A percentile compares a stretch with the other conserved stretches of the same genome.
phyloP scores from a whole-genome alignment of 2,329 filamentous ascomycete genomes.

The Sclerotinia subarctica region DNA sequence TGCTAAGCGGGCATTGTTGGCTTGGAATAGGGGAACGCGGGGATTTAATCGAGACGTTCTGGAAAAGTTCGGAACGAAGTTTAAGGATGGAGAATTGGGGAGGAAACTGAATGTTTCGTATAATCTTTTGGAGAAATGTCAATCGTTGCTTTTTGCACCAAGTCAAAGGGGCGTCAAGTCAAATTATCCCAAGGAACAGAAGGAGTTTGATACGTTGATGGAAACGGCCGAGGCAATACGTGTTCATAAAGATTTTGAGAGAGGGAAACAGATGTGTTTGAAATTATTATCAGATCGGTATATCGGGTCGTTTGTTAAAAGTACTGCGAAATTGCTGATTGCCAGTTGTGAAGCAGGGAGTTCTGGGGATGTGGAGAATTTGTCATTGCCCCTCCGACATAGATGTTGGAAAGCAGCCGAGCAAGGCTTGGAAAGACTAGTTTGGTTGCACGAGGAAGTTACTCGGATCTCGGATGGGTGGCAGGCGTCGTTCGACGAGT shows the following conservation, averaged over 20 bases:
- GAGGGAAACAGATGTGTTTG: neutral
- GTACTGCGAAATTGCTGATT: neutral
- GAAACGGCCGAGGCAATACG: neutral
- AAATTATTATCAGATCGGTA: neutral
- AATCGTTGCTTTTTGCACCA: neutral
- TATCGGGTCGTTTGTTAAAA: conserved; percentile 1
- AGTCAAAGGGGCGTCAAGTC: neutral
- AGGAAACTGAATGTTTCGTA: neutral
- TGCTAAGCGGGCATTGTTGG: neutral
- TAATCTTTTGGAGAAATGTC: conserved; percentile 2
- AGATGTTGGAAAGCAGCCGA: neutral
- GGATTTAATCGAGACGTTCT: conserved; percentile 11
- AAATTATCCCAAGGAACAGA: neutral
- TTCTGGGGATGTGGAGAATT: neutral
- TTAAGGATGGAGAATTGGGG: neutral
- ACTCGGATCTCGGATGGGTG: neutral
- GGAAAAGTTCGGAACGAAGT: neutral
- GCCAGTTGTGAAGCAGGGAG: neutral
- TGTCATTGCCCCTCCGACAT: neutral
- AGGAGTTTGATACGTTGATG: neutral
- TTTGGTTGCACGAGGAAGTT: neutral
- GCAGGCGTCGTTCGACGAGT: neutral
- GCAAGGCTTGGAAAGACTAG: neutral
- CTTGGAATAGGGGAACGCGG: conserved; percentile 2
- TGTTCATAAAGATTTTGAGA: neutral